These are phyloP conservation scores for Colletotrichum costaricense DNA, from an alignment of 2,329 filamentous ascomycete genomes.

Conservation along the genomic window DNA sequence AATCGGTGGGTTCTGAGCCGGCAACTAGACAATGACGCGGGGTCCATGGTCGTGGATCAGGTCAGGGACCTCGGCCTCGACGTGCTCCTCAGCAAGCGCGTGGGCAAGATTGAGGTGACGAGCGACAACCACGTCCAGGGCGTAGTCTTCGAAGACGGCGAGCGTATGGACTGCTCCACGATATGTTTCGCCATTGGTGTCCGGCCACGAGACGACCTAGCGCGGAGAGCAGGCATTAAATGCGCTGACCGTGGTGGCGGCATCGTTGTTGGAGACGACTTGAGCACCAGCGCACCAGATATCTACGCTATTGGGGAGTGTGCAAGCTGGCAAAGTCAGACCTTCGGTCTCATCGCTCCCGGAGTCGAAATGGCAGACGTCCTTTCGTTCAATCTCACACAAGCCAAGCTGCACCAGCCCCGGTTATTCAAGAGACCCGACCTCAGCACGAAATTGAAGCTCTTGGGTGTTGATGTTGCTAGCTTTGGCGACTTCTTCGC, in stretches of 20 bases:
- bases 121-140: constrained; percentile 76
- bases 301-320: constrained; percentile 94
- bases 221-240: constrained; percentile 74
- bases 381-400: constrained; percentile 89
- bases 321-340: constrained; percentile 88
- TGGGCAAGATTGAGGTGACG: constrained; percentile 77
- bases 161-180: constrained; percentile 80
- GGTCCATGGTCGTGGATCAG: constrained; percentile 83
- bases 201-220: constrained; percentile 82
- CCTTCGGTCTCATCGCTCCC: constrained; percentile 88
- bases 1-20: constrained; percentile 86
- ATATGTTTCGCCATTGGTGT: constrained; percentile 94
- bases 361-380: constrained; percentile 95
- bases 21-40: constrained; percentile 85
- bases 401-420: constrained; percentile 77
- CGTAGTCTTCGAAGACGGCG: constrained; percentile 84
- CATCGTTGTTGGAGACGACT: constrained; percentile 74
- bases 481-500: constrained; percentile 96
- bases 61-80: constrained; percentile 83
- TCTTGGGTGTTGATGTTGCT: constrained; percentile 90
- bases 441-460: constrained; percentile 90
- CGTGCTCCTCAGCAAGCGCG: constrained; percentile 80
- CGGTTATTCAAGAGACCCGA: constrained; percentile 84
- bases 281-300: constrained; percentile 77
- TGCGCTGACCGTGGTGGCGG: constrained; percentile 80